Base-by-base conservation (phyloP, 352 stramenopile species). In the Pythium dissotocum region DNA sequence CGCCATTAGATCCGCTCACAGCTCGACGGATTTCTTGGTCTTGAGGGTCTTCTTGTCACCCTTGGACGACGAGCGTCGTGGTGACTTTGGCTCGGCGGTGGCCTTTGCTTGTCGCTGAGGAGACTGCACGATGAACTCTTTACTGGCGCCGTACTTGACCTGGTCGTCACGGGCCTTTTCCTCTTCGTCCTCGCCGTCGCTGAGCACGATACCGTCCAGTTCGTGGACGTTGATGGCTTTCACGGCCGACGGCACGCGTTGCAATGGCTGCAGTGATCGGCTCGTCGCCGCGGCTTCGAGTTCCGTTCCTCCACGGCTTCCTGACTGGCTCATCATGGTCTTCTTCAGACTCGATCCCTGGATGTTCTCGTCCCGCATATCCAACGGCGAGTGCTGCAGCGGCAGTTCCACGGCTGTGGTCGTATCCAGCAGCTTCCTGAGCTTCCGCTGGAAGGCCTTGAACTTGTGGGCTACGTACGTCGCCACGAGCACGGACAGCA, bases 381-480 rank as follows among this genome's bases (percentile, higher is more conserved):
- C 87, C 51, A 88, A 67, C 33, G 79, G 85, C 53, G 48, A 75
- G 36, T 28, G 71, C 38, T 65, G 65, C 16, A 72, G 42, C 24
- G 82, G 77, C 8, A 87, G 62, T 0, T 89, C 71, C 35, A 89
- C 74, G 10, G 87, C 66, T 7, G 79, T 82, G n/a, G 74, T 69
- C 13, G 76, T 80, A 61, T 92, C 82, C 40, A 87, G 80, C 42
- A 88, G 49, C 30, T 69, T 72, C 32, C 76, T 73, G 4, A 90
- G 57, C 3, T 77, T 28, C 6, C 73, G 72, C 69, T 89, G 46
- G 54, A 59, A 94, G 1, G 71, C 65, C 33, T 71, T 71, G 49
- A 89, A 92, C 42, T 94, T 94, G 61, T 84, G 70, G 46, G 74
- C 80, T 54, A 83, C 77, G 46, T 87, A 77, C 6, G 71, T 78